A percentile compares a stretch with the other conserved stretches of the same genome.
These are phyloP conservation scores for Candida odintsovae DNA, from an alignment of 805 yeast genomes.

Conservation along the genomic window DNA sequence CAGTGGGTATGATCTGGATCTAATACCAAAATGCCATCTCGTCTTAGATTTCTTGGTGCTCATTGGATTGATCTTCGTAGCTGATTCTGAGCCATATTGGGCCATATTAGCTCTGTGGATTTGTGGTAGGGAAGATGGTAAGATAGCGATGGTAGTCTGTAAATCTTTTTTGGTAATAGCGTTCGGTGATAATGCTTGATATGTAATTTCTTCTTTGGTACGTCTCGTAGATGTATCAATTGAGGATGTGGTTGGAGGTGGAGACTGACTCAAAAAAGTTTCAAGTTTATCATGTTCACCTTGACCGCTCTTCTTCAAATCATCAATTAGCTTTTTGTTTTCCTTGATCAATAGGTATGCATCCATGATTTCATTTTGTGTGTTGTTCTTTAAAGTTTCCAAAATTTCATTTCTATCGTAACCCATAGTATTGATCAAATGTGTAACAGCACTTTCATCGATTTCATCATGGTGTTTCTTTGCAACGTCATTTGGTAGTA, in stretches of 20 bases:
- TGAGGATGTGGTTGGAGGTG: constrained; percentile 39
- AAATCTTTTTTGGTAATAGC: constrained; percentile 24
- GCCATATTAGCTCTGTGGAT: constrained; percentile 92
- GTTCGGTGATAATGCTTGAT: constrained; percentile 26
- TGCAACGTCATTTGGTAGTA: constrained; percentile 46
- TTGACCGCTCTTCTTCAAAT: constrained; percentile 42
- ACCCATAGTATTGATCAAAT: constrained; percentile 80
- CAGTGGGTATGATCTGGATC: constrained; percentile 92
- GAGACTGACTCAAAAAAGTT: constrained; percentile 53
- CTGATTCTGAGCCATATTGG: constrained; percentile 46
- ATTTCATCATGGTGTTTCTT: constrained; percentile 35
- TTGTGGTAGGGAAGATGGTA: constrained; percentile 92
- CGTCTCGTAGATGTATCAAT: constrained; percentile 10
- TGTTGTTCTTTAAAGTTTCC: constrained; percentile 58
- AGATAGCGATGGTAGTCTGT: constrained; percentile 78
- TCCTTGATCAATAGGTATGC: constrained; percentile 82
- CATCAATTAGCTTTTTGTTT: constrained; percentile 64
- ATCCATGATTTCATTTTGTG: constrained; percentile 72
- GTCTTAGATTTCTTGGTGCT: constrained; percentile 83
- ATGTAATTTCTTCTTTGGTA: constrained; percentile 28
- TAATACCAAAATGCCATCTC: constrained; percentile 97
- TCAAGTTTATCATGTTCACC: constrained; percentile 43
- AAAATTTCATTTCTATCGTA: constrained; percentile 79
- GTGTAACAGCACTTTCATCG: constrained; percentile 71
- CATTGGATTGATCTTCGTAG: constrained; percentile 43